These are phyloP conservation scores for Lodderomyces theae DNA, from an alignment of 1,139 yeast genomes.

Conservation along the genomic window DNA sequence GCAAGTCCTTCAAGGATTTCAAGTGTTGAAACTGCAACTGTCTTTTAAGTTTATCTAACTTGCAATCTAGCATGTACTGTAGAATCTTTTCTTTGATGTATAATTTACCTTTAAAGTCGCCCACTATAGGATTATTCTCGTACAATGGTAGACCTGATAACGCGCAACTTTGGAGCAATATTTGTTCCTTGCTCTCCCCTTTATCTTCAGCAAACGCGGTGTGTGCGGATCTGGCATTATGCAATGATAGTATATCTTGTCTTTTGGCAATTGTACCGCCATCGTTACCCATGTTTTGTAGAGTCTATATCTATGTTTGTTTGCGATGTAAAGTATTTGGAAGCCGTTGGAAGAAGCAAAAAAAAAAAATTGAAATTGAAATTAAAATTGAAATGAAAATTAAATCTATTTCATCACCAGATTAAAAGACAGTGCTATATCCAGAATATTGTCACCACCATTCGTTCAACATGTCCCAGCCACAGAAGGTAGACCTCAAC, in stretches of 20 bases:
- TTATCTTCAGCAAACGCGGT: conserved; percentile 12
- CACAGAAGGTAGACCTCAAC: conserved; percentile 53
- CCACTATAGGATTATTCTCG: conserved; percentile 46
- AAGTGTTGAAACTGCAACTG: conserved; percentile 37
- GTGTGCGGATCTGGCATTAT: conserved; percentile 9
- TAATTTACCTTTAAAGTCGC: conserved; percentile 70
- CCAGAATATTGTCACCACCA: background rate
- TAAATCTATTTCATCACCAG: too few relatives aligned
- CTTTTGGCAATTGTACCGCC: conserved; percentile 52
- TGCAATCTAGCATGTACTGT: conserved; percentile 49
- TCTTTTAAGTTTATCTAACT: conserved; percentile 9
- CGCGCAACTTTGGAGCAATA: conserved; percentile 21
- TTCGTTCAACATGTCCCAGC: conserved; percentile 15
- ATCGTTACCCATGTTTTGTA: conserved; percentile 44
- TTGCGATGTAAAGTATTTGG: too few relatives aligned
- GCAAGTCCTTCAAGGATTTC: conserved; percentile 29
- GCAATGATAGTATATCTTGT: conserved; percentile 37
- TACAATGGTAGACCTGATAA: conserved; percentile 28
- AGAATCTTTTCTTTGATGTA: conserved; percentile 67
- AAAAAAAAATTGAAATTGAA: too few relatives aligned
- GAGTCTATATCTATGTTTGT: too few relatives aligned
- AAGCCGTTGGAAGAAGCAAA: background rate
- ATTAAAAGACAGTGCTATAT: too few relatives aligned
- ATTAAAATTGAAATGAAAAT: too few relatives aligned
- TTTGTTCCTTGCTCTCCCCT: conserved; percentile 29